Percentiles rank a stretch among this genome's conserved stretches.
phyloP scores from a whole-genome alignment of 2,329 filamentous ascomycete genomes.

The Apiospora marii region DNA sequence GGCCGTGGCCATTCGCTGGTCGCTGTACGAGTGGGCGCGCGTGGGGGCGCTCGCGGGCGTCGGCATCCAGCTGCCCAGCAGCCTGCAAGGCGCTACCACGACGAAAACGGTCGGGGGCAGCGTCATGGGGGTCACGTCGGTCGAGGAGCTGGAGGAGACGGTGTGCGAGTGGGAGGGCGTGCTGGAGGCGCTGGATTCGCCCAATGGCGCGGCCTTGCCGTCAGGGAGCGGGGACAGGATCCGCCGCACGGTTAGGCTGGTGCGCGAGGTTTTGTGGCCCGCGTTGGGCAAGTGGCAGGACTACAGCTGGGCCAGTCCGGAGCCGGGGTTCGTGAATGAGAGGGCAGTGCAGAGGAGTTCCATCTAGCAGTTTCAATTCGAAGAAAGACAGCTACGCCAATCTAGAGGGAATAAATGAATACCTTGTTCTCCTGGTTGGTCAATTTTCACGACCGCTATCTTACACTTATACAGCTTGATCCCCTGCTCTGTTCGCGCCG shows the following conservation, averaged over 20 bases:
- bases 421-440: too few relatives aligned
- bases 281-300: constrained; percentile 69
- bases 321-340: constrained; percentile 52
- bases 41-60: constrained; percentile 50
- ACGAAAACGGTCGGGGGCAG: constrained; percentile 55
- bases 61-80: constrained; percentile 30
- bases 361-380: background rate
- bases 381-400: too few relatives aligned
- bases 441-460: too few relatives aligned
- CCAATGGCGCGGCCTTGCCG: constrained; percentile 35
- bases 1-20: constrained; percentile 83
- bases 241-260: constrained; percentile 46
- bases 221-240: constrained; percentile 38
- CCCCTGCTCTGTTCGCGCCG: too few relatives aligned
- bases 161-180: constrained; percentile 65
- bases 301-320: constrained; percentile 69
- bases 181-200: constrained; percentile 50
- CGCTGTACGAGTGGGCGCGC: constrained; percentile 70
- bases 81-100: constrained; percentile 33
- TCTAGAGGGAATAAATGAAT: too few relatives aligned
- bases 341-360: constrained; percentile 42
- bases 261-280: constrained; percentile 57
- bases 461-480: too few relatives aligned
- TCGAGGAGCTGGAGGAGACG: constrained; percentile 70
- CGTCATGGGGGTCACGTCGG: constrained; percentile 72